These are phyloP conservation scores for Hysterium pulicare DNA, from an alignment of 2,329 filamentous ascomycete species.

Conservation along the genomic window DNA sequence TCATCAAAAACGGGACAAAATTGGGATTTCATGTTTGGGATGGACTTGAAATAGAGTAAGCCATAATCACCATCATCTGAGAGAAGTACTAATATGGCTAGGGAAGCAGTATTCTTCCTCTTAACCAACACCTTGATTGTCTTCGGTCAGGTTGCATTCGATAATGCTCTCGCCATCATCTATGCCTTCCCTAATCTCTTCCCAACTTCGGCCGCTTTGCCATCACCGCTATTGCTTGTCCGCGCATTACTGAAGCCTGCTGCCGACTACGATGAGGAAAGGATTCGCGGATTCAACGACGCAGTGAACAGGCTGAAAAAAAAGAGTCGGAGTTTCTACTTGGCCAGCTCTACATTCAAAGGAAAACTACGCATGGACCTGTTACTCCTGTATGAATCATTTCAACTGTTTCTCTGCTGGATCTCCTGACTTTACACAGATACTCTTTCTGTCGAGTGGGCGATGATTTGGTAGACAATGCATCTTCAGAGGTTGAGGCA, in stretches of 20 bases:
- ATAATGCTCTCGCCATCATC: conserved; percentile 64
- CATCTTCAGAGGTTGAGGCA: conserved; percentile 52
- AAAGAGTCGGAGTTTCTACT: conserved; percentile 71
- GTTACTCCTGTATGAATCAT: conserved; percentile 53
- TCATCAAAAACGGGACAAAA: conserved; percentile 66
- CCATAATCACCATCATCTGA: neutral
- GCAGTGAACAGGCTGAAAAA: conserved; percentile 56
- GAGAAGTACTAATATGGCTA: conserved; percentile 13
- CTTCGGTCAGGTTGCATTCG: conserved; percentile 65
- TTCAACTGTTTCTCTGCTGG: neutral
- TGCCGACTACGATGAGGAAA: conserved; percentile 54
- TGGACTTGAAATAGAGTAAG: conserved; percentile 62
- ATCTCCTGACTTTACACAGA: conserved; percentile 29
- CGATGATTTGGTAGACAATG: conserved; percentile 70
- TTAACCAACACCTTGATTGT: conserved; percentile 67
- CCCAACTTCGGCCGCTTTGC: conserved; percentile 47
- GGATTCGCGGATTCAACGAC: conserved; percentile 57
- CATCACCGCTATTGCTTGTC: conserved; percentile 50
- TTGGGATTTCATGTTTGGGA: conserved; percentile 61
- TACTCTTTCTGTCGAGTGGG: conserved; percentile 73
- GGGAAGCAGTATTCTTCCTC: conserved; percentile 70
- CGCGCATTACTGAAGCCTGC: conserved; percentile 50
- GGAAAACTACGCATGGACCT: conserved; percentile 66
- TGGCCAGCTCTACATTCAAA: conserved; percentile 67
- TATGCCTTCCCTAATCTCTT: conserved; percentile 61